Percentiles rank a stretch among this genome's conserved stretches.
Conservation (phyloP, 805 yeast species). For the Naumovozyma baii region DNA sequence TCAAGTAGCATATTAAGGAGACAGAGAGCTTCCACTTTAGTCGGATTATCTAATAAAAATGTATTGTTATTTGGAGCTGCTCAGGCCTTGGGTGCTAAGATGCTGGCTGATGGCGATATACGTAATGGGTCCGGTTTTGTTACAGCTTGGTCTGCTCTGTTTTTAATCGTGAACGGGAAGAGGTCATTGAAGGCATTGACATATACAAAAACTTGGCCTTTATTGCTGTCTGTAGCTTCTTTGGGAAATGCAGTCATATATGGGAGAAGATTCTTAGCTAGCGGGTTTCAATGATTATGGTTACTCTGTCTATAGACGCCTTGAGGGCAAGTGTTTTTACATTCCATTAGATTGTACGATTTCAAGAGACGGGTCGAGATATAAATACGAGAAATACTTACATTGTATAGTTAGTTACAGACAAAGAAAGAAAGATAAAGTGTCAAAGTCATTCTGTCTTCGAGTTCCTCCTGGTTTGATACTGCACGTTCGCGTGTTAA, state of each 20-base stretch:
- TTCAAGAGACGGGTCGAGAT: too few relatives aligned
- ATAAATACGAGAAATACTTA: too few relatives aligned
- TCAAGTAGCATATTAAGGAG: not conserved
- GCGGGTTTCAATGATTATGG: slow-evolving; percentile 12
- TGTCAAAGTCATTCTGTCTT: too few relatives aligned
- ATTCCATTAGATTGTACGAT: too few relatives aligned
- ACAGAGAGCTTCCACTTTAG: slow-evolving; percentile 6
- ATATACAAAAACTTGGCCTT: slow-evolving; percentile 53
- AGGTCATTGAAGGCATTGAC: slow-evolving; percentile 43
- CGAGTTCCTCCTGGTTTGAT: too few relatives aligned
- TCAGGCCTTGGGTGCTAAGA: slow-evolving; percentile 58
- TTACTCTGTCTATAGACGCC: not conserved
- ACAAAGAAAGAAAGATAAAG: too few relatives aligned
- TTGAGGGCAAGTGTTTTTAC: not conserved
- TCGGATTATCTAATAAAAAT: slow-evolving; percentile 30
- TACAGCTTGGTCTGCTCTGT: slow-evolving; percentile 73
- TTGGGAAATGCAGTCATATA: slow-evolving; percentile 53
- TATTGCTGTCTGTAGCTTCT: slow-evolving; percentile 49
- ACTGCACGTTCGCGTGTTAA: too few relatives aligned
- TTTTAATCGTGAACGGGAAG: slow-evolving; percentile 60
- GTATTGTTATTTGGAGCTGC: slow-evolving; percentile 54
- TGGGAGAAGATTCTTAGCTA: slow-evolving; percentile 60
- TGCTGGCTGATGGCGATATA: slow-evolving; percentile 67
- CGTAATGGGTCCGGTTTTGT: slow-evolving; percentile 73
- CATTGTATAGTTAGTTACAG: too few relatives aligned